A percentile compares a stretch with the other conserved stretches of the same genome.
phyloP scores from a whole-genome alignment of 2,329 filamentous ascomycete genomes.

The Talaromyces sp. region DNA sequence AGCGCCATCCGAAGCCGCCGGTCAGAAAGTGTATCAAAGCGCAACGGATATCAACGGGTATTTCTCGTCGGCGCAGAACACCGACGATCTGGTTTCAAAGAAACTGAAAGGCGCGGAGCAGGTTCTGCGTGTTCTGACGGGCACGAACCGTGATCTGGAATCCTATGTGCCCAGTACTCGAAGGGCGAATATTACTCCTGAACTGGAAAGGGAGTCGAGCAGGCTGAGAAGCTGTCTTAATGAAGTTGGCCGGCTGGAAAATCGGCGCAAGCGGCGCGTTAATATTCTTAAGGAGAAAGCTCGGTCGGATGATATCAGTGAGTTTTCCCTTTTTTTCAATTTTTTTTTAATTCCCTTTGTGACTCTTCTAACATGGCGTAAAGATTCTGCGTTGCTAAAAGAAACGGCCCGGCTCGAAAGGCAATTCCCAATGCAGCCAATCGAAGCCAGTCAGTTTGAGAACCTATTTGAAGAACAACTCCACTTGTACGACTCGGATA shows the following conservation, averaged over 20 bases:
- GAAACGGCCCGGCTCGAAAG: constrained; percentile 83
- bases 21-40: constrained; percentile 66
- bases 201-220: constrained; percentile 72
- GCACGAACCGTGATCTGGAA: constrained; percentile 73
- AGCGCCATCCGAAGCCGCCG: constrained; percentile 62
- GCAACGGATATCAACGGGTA: constrained; percentile 79
- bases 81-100: constrained; percentile 64
- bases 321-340: constrained; percentile 17
- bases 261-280: constrained; percentile 69
- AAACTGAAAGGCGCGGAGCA: constrained; percentile 74
- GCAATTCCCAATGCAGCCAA: constrained; percentile 73
- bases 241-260: constrained; percentile 78
- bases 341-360: constrained; percentile 2
- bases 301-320: constrained; percentile 78
- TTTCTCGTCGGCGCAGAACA: constrained; percentile 64
- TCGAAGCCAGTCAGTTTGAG: constrained; percentile 88
- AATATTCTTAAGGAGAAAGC: constrained; percentile 73
- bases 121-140: constrained; percentile 68
- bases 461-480: constrained; percentile 80
- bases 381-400: constrained; percentile 67
- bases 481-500: constrained; percentile 72
- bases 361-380: not conserved
- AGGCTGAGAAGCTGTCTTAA: constrained; percentile 74
- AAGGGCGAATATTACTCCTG: constrained; percentile 69
- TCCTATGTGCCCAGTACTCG: constrained; percentile 85